Evolutionary conservation across 2,329 filamentous ascomycete species (phyloP), one percentile per base, ranked within the genome.

Genomic region (Metarhizium album): DNA sequence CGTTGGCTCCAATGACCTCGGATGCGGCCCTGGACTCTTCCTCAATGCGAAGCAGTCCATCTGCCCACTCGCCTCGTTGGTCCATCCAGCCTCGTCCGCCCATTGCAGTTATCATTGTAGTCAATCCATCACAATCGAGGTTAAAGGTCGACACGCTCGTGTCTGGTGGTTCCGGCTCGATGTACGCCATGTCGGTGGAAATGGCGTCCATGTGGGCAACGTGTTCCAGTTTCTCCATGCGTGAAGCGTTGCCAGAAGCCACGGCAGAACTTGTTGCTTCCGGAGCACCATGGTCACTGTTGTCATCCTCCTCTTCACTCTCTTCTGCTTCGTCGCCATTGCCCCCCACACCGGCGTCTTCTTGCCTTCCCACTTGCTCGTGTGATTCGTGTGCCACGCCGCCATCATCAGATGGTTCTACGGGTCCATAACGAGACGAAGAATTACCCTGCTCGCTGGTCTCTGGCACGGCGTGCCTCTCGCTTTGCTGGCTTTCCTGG

Each of bases 131-230:
- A 35, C 52, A 52, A 18, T 11, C 14, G 8, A 53, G 6, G 5
- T 24, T 27, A n/a, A 20, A 20, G 2, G 20, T 50, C 11, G 16
- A 7, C 6, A 42, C 16, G 18, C 14, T 3, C 27, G 6, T 33
- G 22, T 31, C 48, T 18, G 38, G 40, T 4, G 31, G 42, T 46
- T 53, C 45, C 16, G 48, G 52, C 35, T 53, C 46, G 13, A 53
- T 48, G 14, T 53, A 51, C 16, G 2, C 22, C 45, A 51, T 53
- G 20, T 51, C 20, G 5, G 29, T 42, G 2, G 48, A 22, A 24
- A 48, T 46, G 8, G 20, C 18, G 14, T 24, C 13, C 16, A 31
- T 14, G 8, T 23, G 16, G 16, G 46, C 35, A 16, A 38, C 47
- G 33, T 45, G 22, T 22, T 43, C 35, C 22, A 18, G 16, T 29